These are phyloP conservation scores for Millerago galiae DNA, from an alignment of 805 yeast genomes.

Conservation along the genomic window DNA sequence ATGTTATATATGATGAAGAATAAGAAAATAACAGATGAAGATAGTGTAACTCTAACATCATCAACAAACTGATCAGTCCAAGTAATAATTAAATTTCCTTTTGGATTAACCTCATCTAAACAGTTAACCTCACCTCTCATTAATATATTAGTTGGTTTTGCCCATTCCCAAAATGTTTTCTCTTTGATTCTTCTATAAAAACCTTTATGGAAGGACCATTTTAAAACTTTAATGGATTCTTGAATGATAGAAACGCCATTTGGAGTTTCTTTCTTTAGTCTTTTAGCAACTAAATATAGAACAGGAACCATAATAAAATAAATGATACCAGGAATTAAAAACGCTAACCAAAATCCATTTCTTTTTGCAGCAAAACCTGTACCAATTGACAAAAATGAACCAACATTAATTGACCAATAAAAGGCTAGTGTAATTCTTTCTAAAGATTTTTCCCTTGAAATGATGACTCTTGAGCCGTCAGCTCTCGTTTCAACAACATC, in stretches of 20 bases:
- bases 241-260: constrained; percentile 34
- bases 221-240: constrained; percentile 35
- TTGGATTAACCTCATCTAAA: constrained; percentile 9
- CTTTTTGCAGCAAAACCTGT: no score
- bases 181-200: constrained; percentile 33
- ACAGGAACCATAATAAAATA: no score
- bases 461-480: no score
- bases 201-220: constrained; percentile 36
- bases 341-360: no score
- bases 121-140: constrained; percentile 28
- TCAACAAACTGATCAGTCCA: constrained; percentile 71
- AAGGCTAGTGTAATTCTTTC: no score
- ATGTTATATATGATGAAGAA: constrained; percentile 70
- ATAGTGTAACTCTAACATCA: constrained; percentile 56
- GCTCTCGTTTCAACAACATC: no score
- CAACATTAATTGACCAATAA: no score
- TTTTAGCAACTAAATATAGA: no score
- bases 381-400: no score
- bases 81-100: constrained; percentile 21
- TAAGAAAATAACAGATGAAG: constrained; percentile 65
- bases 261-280: constrained; percentile 22
- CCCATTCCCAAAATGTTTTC: constrained; percentile 43
- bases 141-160: constrained; percentile 51
- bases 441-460: no score
- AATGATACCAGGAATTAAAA: no score